Conservation (phyloP, 2,329 filamentous ascomycete genomes). For the Fonsecaea nubica region DNA sequence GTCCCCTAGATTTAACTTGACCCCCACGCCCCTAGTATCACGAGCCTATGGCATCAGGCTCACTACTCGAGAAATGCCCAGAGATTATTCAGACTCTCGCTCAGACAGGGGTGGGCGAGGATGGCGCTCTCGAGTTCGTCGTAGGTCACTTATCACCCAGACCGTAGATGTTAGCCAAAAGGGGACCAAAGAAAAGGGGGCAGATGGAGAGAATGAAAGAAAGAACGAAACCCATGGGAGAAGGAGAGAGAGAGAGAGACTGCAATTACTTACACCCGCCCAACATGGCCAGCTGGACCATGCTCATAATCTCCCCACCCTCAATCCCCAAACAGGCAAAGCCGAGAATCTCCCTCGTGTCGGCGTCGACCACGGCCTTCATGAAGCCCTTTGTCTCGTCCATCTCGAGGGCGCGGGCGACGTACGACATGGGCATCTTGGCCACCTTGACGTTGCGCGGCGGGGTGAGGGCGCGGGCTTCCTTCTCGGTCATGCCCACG, state of each 20-base stretch:
- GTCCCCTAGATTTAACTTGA: too few relatives aligned
- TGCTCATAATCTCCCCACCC: conserved; percentile 61
- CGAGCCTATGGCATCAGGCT: too few relatives aligned
- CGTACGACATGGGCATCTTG: conserved; percentile 60
- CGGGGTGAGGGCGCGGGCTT: conserved; percentile 42
- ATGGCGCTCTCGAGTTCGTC: conserved; percentile 55
- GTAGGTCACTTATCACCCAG: conserved; percentile 46
- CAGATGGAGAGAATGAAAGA: background rate
- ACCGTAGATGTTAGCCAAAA: background rate
- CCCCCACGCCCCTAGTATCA: too few relatives aligned
- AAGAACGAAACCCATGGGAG: too few relatives aligned
- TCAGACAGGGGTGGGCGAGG: conserved; percentile 59
- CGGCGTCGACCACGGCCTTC: conserved; percentile 59
- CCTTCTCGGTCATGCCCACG: conserved; percentile 56
- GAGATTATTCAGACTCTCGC: conserved; percentile 60
- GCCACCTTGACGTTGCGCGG: conserved; percentile 50
- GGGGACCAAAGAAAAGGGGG: background rate
- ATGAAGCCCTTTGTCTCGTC: conserved; percentile 60
- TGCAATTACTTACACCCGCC: conserved; percentile 42
- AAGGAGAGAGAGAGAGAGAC: background rate
- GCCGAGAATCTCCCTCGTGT: conserved; percentile 58
- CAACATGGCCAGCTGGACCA: conserved; percentile 62
- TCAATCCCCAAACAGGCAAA: conserved; percentile 61
- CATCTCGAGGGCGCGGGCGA: conserved; percentile 60
- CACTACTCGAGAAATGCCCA: conserved; percentile 53